Conservation (phyloP, 371 early-diverging fungal genomes). For the Rhizopus delemar region DNA sequence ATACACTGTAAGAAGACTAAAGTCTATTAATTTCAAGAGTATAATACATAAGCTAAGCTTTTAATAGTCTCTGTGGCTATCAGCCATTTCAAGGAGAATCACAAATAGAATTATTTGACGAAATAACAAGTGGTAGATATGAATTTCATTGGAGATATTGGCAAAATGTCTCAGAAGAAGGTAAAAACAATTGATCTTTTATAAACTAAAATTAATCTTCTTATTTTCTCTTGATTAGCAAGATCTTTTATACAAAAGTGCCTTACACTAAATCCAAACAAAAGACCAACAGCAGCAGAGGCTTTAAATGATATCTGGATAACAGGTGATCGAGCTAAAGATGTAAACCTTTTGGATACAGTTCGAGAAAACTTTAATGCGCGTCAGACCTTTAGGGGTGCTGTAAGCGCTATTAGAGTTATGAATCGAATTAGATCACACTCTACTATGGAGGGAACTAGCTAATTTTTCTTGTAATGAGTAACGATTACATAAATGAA, state of each 20-base stretch:
- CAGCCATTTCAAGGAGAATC: constrained; percentile 72
- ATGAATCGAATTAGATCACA: constrained; percentile 24
- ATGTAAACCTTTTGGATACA: constrained; percentile 63
- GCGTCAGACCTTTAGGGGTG: constrained; percentile 28
- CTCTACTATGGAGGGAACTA: neutral
- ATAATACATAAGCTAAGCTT: neutral
- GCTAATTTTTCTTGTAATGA: no score
- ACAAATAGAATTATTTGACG: constrained; percentile 56
- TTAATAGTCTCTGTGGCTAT: constrained; percentile 60
- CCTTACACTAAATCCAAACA: constrained; percentile 67
- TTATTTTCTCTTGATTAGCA: constrained; percentile 48
- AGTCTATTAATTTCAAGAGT: neutral
- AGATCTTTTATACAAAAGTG: constrained; percentile 84
- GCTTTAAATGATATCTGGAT: constrained; percentile 87
- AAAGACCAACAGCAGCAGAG: constrained; percentile 77
- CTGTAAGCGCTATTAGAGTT: constrained; percentile 28
- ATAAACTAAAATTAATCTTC: neutral
- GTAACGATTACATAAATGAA: no score
- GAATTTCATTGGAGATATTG: constrained; percentile 79
- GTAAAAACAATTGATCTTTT: constrained; percentile 36
- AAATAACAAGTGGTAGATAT: constrained; percentile 63
- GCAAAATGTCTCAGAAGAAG: constrained; percentile 70
- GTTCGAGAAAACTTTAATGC: constrained; percentile 60
- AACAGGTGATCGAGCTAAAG: constrained; percentile 45
- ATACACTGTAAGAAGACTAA: constrained; percentile 55